Evolutionary conservation across 2,329 filamentous ascomycete genomes (phyloP), one percentile per base, ranked within the genome.

Genomic region (Fusarium sororula): DNA sequence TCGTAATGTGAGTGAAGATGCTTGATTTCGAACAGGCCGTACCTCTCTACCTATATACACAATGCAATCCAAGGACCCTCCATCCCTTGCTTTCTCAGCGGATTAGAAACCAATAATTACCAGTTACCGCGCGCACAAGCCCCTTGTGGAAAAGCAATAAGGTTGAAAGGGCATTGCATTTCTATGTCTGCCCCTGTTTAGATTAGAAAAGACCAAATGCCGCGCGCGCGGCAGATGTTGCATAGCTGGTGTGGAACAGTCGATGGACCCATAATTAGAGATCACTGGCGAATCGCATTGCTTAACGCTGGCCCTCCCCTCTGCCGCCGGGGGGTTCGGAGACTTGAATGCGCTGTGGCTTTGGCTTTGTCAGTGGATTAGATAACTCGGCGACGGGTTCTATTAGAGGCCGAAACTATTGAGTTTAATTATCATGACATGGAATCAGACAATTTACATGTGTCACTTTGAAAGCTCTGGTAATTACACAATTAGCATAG

Each of bases 1-100:
- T 64, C 12, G 22, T 48, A 5, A 44, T 69, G 41, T 20, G 66
- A 45, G 53, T 22, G 47, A 53, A 50, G 51, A 70, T 48, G 56
- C 30, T 45, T 65, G 37, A 54, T 48, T 28, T 28, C 37, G 4
- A 42, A 37, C 37, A 38, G 28, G 51, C 12, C 48, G 39, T 26
- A 41, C 54, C 48, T 26, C 28, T 42, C 28, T 48, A 53, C 30
- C 50, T 70, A 70, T 58, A 71, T 71, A 67, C 42, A 51, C 3
- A 71, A 32, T 48, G 1, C 20, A n/a, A 47, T 38, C 39, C 50
- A 37, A 15, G 13, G 4, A 11, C 28, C 51, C 26, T 66, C 53
- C 51, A 51, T 58, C n/a, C 32, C 44, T 44, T 63, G 54, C 51
- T 44, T 55, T 57, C 24, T 63, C 63, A 56, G 45, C 50, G 38